Base-by-base conservation (phyloP, 2,329 filamentous ascomycete species). In the Alternaria burnsii region DNA sequence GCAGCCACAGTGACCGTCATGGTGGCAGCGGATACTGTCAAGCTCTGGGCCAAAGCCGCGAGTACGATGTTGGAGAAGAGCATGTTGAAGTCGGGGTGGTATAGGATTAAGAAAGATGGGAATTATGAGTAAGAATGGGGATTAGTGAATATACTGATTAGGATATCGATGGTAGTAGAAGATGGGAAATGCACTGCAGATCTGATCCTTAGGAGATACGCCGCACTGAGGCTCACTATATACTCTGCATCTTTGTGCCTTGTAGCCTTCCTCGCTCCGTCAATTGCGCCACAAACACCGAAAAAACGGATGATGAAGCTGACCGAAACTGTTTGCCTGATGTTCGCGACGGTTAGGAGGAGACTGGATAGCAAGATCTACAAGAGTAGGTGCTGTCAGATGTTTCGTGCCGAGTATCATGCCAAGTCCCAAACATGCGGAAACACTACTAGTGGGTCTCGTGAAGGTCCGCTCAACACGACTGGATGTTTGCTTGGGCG, bases 1-100 rank as follows among this genome's bases (percentile, higher is more conserved):
- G 70, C 68, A n/a, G 66, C 71, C 26, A 74, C 71, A 9, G 71
- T 73, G 53, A 74, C 71, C 61, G 65, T 62, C 70, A 73, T 74
- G 8, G 68, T 72, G 34, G 70, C 71, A 41, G 71, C 70, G n/a
- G 65, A 72, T 18, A 57, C 69, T 8, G 64, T 59, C 60, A 70
- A 59, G 61, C 65, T 69, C 61, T 74, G 71, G 50, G 70, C 66
- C 41, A 73, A 64, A 52, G 58, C 68, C 26, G 62, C 67, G 26
- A 50, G 54, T 46, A 71, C 30, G 46, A 74, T 62, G 44, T 42
- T 70, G 30, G 55, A 67, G 56, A 73, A 68, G 47, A 68, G 59
- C 71, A 74, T 74, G n/a, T 43, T 71, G 52, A 26, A 26, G n/a
- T 30, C 6, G 3, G n/a, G 10, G n/a, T 43, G 8, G 28, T 38